Base-by-base conservation (phyloP, 2,329 filamentous ascomycete genomes). In the Xylaria polymorpha region DNA sequence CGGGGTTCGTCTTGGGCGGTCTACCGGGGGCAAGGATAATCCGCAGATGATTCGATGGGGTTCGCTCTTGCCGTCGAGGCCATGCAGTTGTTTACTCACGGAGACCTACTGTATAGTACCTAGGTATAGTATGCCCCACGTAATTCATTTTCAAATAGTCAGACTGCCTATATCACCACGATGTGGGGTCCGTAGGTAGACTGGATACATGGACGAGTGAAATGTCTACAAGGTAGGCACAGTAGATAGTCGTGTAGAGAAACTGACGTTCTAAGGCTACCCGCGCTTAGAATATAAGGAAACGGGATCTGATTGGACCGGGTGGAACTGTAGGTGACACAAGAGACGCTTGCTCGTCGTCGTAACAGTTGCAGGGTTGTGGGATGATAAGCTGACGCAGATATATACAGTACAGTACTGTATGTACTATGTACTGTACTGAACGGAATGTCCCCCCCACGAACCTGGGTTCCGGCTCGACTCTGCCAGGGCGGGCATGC, bases 261-360 rank as follows among this genome's bases (percentile, higher is more conserved):
- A 29, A 29, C 25, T 20, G 32, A 32, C 6, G 59, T 37, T 56
- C 43, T 44, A 32, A 60, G 59, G 61, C 51, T 53, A 51, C 22
- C 37, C 64, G 68, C 68, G 65, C 64, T 68, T 68, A 70, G 64
- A 39, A 56, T n/a, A 22, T n/a, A 1, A 37, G 43, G 20, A 50
- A 57, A 5, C 14, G 55, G 56, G 35, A 5, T 25, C 14, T 64
- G 25, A 67, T 64, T 69, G 60, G 67, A 12, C 15, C 14, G 32
- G 22, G 14, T 8, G 44, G 50, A 55, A 64, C 25, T 29, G 43
- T n/a, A 67, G 46, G 67, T 70, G 32, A 59, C 61, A 70, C 68
- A 68, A 65, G 32, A 53, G 41, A 35, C 20, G 41, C 29, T 35
- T 43, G 48, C 48, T 64, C 51, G 60, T 56, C 63, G 64, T 57